phyloP scores from a whole-genome alignment of 306 rosid species.

The Abrus precatorius region DNA sequence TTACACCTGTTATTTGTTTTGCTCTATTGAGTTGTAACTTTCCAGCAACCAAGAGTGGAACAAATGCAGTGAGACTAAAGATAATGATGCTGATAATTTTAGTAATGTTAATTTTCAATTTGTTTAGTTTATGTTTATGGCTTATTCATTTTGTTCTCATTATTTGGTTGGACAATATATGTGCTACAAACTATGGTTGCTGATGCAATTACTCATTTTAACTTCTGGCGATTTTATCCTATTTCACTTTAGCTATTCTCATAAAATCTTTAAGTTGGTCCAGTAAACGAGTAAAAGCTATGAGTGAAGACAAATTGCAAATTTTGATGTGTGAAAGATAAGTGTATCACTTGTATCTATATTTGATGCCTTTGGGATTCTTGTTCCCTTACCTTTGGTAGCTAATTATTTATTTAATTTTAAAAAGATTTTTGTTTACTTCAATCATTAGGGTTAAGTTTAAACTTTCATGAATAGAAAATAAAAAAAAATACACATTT shows the following conservation, averaged over 20 bases:
- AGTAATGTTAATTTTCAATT: conserved; percentile 29
- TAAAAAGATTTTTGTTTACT: no score
- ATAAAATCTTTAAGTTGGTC: not conserved
- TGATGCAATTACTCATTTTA: not conserved
- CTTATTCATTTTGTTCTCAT: conserved; percentile 13
- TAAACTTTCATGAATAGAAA: no score
- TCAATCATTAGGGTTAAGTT: no score
- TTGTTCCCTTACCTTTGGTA: not conserved
- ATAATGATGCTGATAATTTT: not conserved
- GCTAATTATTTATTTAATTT: no score
- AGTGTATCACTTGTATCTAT: not conserved
- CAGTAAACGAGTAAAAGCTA: not conserved
- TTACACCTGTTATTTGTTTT: conserved; percentile 28
- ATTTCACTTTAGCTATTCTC: not conserved
- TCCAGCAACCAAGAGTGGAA: conserved; percentile 13
- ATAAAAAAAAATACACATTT: no score
- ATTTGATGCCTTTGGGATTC: conserved; percentile 9
- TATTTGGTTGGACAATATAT: not conserved
- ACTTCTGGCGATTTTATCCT: not conserved
- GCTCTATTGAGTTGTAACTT: conserved; percentile 40
- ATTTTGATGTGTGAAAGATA: not conserved
- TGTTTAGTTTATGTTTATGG: not conserved
- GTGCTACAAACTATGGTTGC: not conserved
- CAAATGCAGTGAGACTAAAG: conserved; percentile 15
- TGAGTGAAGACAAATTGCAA: not conserved